Evolutionary conservation across 2,329 filamentous ascomycete genomes (phyloP).

Genomic region (Lachnellula occidentalis): DNA sequence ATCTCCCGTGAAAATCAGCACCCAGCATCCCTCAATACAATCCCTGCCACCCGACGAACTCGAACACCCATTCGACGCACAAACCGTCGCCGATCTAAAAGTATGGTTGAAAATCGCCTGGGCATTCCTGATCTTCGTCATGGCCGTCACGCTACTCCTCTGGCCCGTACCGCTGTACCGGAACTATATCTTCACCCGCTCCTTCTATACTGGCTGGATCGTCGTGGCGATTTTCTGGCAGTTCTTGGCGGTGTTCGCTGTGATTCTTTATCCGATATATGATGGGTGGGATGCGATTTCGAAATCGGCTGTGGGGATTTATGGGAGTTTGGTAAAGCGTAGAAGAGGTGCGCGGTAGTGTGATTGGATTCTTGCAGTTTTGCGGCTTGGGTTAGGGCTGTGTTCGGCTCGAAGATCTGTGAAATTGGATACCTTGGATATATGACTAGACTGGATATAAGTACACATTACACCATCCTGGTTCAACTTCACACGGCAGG

Average conservation of each 20-base stretch:
- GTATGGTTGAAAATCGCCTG: conserved; percentile 38
- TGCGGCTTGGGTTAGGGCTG: no score
- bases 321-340: no score
- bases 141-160: conserved; percentile 40
- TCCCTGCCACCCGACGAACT: conserved; percentile 33
- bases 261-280: conserved; percentile 43
- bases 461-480: no score
- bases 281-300: conserved; percentile 40
- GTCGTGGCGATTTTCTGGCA: conserved; percentile 48
- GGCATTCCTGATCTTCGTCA: conserved; percentile 36
- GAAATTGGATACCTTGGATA: no score
- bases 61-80: conserved; percentile 38
- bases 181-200: conserved; percentile 42
- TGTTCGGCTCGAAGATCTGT: no score
- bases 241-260: conserved; percentile 41
- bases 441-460: no score
- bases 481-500: no score
- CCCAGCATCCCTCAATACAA: no score
- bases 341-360: no score
- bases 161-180: conserved; percentile 48
- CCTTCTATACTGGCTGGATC: conserved; percentile 47
- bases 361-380: no score
- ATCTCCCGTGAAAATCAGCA: no score
- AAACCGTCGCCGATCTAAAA: conserved; percentile 31
- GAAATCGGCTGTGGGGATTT: no score